These are phyloP conservation scores for Dimocarpus longan DNA, from an alignment of 345 rosid genomes.

Conservation along the genomic window DNA sequence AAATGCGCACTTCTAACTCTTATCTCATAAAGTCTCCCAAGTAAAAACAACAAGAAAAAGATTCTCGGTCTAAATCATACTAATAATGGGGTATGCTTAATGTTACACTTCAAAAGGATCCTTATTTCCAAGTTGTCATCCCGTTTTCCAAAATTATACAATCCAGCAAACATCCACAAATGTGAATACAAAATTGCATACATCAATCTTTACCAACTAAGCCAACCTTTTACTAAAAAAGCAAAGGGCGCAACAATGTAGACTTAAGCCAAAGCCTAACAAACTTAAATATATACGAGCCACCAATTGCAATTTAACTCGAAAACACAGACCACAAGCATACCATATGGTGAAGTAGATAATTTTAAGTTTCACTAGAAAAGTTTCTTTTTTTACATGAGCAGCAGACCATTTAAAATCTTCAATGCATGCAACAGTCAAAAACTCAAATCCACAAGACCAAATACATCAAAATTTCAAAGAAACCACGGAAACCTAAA, in stretches of 20 bases:
- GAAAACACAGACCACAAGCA: not conserved
- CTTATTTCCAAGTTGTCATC: not conserved
- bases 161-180: not conserved
- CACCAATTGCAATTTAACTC: not conserved
- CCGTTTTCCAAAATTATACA: not conserved
- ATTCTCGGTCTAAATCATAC: not conserved
- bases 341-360: not conserved
- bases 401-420: not conserved
- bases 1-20: not conserved
- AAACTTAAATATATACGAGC: not conserved
- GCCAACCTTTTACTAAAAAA: not conserved
- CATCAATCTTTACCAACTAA: not conserved
- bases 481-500: not conserved
- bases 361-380: not conserved
- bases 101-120: not conserved
- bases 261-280: conserved; percentile 1
- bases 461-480: conserved; percentile 11
- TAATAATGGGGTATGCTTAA: not conserved
- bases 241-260: not conserved
- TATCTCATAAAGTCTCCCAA: not conserved
- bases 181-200: not conserved
- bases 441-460: conserved; percentile 32
- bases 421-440: conserved; percentile 16
- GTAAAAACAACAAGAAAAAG: not conserved
- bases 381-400: too few relatives aligned